Evolutionary conservation across 1,284 basidiomycete species (phyloP).

Genomic region (Peniophora sp.): DNA sequence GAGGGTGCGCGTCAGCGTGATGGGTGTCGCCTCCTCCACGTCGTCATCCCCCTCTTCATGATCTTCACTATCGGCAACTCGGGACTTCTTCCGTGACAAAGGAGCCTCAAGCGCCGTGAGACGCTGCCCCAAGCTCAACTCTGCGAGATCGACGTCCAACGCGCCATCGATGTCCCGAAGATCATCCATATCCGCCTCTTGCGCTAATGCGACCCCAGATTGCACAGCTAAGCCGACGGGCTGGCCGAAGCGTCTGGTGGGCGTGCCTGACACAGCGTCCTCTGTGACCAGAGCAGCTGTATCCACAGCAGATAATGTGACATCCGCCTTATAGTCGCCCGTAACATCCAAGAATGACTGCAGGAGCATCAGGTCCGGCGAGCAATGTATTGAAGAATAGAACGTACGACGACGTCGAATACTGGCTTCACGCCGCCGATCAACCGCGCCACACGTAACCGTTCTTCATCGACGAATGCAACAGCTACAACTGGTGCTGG

Average conservation of each 20-base stretch:
- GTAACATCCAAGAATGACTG: constrained; percentile 50
- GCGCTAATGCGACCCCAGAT: constrained; percentile 55
- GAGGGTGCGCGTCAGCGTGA: constrained; percentile 88
- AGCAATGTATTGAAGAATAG: neutral
- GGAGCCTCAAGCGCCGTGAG: constrained; percentile 57
- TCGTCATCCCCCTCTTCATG: constrained; percentile 18
- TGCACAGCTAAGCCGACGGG: constrained; percentile 48
- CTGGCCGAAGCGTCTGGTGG: constrained; percentile 61
- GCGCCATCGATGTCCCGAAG: constrained; percentile 53
- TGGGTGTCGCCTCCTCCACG: constrained; percentile 20
- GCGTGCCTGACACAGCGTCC: constrained; percentile 14
- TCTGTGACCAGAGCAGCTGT: constrained; percentile 26
- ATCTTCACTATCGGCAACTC: constrained; percentile 2
- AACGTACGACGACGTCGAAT: constrained; percentile 60
- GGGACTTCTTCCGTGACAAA: constrained; percentile 15
- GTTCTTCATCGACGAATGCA: constrained; percentile 37
- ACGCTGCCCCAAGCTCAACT: constrained; percentile 84
- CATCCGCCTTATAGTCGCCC: constrained; percentile 50
- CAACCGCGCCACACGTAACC: constrained; percentile 53
- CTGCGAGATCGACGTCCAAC: constrained; percentile 79
- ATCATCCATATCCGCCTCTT: constrained; percentile 51
- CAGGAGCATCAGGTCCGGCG: neutral
- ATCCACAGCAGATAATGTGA: constrained; percentile 37
- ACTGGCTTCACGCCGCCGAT: constrained; percentile 60
- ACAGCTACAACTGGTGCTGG: constrained; percentile 38